Base-by-base conservation (phyloP, 768 basidiomycete species). In the Lactifluus pinguis region DNA sequence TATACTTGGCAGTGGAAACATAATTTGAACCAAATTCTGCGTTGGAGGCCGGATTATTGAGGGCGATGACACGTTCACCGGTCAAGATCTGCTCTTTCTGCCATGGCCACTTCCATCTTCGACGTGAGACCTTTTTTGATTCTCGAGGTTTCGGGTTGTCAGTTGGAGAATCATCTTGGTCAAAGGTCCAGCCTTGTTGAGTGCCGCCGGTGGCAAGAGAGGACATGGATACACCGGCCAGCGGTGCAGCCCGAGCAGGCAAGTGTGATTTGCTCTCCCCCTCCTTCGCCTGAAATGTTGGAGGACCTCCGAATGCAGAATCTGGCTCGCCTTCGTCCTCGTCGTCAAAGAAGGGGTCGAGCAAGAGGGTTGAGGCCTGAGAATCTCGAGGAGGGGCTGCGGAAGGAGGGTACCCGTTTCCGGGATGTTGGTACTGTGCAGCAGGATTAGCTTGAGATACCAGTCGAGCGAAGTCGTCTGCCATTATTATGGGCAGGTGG, bases 1-100 rank as follows among this genome's bases (percentile, higher is more conserved):
- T 98, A 74, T 98, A 99, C 74, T 98, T 98, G 78, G 89, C 92
- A 25, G 97, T 98, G 10, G 87, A 89, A 29, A 98, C 85, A 58
- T 85, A 87, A 73, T 99, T 99, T 56, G 81, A 84, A 68, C 78
- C 76, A 73, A 79, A 95, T 54, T 83, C 87, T 49, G 72, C 74
- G 72, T 86, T 87, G 62, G 85, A 80, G 36, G 74, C 64, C 44
- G 79, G 75, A 71, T 92, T 89, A 73, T 95, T 95, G 70, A 98
- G 80, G 14, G 85, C 81, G 59, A 98, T 83, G 55, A 90, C 73
- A 55, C 97, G 79, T 72, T 94, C 89, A 25, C 89, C 90, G 7
- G 75, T 74, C 58, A 81, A 72, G n/a, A 76, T 77, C 68, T 80
- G 74, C 60, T 83, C 82, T 73, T 83, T 89, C 72, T 83, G 70